These are phyloP conservation scores for Chiua virens DNA, from an alignment of 768 basidiomycete genomes.

Conservation along the genomic window DNA sequence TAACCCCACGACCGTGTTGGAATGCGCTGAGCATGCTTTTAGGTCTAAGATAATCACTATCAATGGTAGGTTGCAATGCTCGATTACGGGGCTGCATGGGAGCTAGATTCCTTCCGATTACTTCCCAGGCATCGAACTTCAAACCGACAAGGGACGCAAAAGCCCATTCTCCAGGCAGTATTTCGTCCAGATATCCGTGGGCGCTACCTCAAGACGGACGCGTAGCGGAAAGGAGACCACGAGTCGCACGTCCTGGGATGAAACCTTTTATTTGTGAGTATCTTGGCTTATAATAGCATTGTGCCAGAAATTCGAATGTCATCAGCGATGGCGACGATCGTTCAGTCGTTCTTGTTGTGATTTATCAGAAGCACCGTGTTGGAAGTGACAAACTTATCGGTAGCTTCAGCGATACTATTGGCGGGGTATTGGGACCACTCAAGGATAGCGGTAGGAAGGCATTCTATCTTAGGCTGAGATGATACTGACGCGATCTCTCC, in stretches of 20 bases:
- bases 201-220: neutral
- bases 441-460: neutral
- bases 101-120: no score
- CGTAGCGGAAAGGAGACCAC: neutral
- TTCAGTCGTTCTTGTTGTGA: neutral
- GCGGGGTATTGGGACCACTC: neutral
- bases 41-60: neutral
- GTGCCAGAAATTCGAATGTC: neutral
- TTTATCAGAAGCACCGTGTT: neutral
- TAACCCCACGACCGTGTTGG: neutral
- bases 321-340: neutral
- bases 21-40: neutral
- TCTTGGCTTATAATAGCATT: no score
- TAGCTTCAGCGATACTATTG: neutral
- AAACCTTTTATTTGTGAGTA: neutral
- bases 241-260: neutral
- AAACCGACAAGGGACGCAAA: neutral
- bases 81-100: neutral
- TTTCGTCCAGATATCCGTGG: neutral
- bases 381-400: neutral
- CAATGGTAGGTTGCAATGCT: neutral
- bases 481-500: neutral
- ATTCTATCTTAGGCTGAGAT: neutral
- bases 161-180: neutral
- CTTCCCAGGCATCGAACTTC: neutral